Conservation (phyloP, 371 early-diverging fungal genomes). For the Batrachochytrium dendrobatidis region DNA sequence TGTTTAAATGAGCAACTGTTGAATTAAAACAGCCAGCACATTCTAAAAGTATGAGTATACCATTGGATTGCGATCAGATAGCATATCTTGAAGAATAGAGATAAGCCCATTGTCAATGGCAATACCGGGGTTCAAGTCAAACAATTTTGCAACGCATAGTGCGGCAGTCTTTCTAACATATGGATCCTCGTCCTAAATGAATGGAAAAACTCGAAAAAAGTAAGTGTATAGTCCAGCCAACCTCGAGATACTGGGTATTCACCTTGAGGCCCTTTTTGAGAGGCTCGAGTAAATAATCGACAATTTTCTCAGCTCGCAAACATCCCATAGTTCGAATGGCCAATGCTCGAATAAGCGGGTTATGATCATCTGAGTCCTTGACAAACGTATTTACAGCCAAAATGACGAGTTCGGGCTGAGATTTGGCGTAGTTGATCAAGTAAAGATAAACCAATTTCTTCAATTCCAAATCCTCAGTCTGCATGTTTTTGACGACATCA, state of each 20-base stretch:
- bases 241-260: neutral
- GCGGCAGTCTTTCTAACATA: slow-evolving; percentile 56
- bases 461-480: slow-evolving; percentile 93
- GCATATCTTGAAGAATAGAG: slow-evolving; percentile 73
- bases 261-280: slow-evolving; percentile 44
- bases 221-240: neutral
- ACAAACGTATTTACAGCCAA: slow-evolving; percentile 95
- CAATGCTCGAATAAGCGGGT: slow-evolving; percentile 90
- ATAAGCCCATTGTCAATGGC: slow-evolving; percentile 80
- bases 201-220: neutral
- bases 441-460: slow-evolving; percentile 75
- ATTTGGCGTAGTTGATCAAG: slow-evolving; percentile 84
- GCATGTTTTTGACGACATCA: slow-evolving; percentile 98
- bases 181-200: slow-evolving; percentile 45
- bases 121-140: slow-evolving; percentile 65
- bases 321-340: slow-evolving; percentile 97
- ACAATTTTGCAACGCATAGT: slow-evolving; percentile 85
- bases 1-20: too few species aligned
- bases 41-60: slow-evolving; percentile 48
- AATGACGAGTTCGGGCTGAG: slow-evolving; percentile 94
- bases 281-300: slow-evolving; percentile 71
- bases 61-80: slow-evolving; percentile 90
- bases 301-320: slow-evolving; percentile 88
- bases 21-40: neutral
- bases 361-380: slow-evolving; percentile 92